Evolutionary conservation across 495 filamentous ascomycete species (phyloP).

Genomic region (Ramalina peruviana): DNA sequence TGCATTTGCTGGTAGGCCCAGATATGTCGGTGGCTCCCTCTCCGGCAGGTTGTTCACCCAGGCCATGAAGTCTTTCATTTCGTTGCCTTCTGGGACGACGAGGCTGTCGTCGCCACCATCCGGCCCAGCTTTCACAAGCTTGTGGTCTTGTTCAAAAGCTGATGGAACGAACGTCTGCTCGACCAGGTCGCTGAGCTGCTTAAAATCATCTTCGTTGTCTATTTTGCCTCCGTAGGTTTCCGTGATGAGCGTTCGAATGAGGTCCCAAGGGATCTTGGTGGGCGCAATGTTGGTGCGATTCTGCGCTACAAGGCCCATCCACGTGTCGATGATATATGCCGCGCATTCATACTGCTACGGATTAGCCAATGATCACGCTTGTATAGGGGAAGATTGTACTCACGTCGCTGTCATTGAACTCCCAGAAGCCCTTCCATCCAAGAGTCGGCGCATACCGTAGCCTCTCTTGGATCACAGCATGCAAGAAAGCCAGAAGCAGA

Average conservation of each 20-base stretch:
- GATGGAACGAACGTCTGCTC: conserved; percentile 62
- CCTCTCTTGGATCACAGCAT: conserved; percentile 91
- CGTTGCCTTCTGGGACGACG: conserved; percentile 62
- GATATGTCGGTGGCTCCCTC: conserved; percentile 88
- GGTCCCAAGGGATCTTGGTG: conserved; percentile 88
- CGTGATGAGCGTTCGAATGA: conserved; percentile 81
- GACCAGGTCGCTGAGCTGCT: conserved; percentile 56
- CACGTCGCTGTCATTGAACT: conserved; percentile 99
- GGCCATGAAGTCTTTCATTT: conserved; percentile 69
- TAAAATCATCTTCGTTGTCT: conserved; percentile 80
- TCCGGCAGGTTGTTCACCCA: conserved; percentile 92
- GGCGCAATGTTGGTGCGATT: conserved; percentile 86
- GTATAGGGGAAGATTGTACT: conserved; percentile 27
- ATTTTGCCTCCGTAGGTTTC: conserved; percentile 98
- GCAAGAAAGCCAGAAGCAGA: conserved; percentile 81
- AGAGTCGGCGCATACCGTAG: conserved; percentile 88
- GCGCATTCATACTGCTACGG: conserved; percentile 82
- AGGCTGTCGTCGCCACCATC: conserved; percentile 44
- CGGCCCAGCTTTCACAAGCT: conserved; percentile 55
- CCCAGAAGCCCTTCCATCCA: conserved; percentile 98
- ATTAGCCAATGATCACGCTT: neutral
- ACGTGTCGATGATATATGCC: conserved; percentile 88
- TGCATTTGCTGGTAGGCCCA: conserved; percentile 91
- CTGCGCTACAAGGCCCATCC: conserved; percentile 70
- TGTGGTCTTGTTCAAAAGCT: conserved; percentile 84